Percentiles rank a stretch among this genome's conserved stretches.
Evolutionary conservation across 257 asterid genomes (phyloP).

Genomic region (Thymus quinquecostatus): DNA sequence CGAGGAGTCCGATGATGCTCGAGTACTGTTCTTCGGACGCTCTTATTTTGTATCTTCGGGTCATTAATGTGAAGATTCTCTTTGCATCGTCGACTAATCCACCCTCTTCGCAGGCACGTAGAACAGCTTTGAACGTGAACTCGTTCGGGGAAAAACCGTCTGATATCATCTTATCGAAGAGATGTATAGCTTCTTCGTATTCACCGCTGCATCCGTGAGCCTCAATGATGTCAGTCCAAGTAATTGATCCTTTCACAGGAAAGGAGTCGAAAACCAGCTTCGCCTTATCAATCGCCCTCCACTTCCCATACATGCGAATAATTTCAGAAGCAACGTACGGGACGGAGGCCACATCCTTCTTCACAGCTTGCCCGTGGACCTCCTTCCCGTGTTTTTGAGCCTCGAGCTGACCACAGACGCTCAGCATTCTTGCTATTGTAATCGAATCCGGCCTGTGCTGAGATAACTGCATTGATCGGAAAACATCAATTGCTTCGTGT

Average conservation of each 20-base stretch:
- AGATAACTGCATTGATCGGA: conserved; percentile 78
- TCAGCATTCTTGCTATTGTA: conserved; percentile 61
- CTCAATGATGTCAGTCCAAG: conserved; percentile 87
- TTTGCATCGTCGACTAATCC: conserved; percentile 78
- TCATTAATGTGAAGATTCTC: conserved; percentile 56
- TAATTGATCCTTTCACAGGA: conserved; percentile 71
- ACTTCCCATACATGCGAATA: conserved; percentile 75
- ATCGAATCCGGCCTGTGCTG: conserved; percentile 89
- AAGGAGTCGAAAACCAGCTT: conserved; percentile 54
- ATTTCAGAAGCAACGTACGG: conserved; percentile 77
- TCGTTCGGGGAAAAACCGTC: conserved; percentile 74
- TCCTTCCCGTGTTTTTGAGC: conserved; percentile 67
- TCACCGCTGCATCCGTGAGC: conserved; percentile 57
- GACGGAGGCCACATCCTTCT: conserved; percentile 49
- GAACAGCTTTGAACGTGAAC: conserved; percentile 65
- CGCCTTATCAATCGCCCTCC: conserved; percentile 56
- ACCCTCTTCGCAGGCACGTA: conserved; percentile 63
- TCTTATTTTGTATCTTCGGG: conserved; percentile 51
- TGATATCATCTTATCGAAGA: conserved; percentile 65
- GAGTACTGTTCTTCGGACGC: conserved; percentile 75
- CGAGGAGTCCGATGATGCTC: conserved; percentile 57
- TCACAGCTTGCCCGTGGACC: conserved; percentile 76
- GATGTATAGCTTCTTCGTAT: conserved; percentile 54
- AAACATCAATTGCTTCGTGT: conserved; percentile 58
- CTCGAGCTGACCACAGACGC: conserved; percentile 57